Conservation (phyloP, 352 stramenopile genomes). For the Aphanomyces cochlioides region DNA sequence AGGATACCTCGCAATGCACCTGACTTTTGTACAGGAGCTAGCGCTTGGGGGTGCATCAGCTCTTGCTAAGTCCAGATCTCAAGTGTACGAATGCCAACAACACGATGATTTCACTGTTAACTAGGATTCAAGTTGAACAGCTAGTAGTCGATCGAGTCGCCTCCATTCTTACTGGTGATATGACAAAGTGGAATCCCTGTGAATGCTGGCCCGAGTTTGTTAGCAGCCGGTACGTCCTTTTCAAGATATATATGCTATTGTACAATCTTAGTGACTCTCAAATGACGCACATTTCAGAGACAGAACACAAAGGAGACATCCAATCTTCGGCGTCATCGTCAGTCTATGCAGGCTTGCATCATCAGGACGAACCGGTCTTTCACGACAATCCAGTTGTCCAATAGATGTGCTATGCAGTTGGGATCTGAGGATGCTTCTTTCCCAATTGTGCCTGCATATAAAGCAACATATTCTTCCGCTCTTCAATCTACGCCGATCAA, state of each 20-base stretch:
- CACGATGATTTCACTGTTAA: background rate
- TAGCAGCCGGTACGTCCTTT: background rate
- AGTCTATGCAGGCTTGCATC: background rate
- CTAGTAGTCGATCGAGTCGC: conserved; percentile 8
- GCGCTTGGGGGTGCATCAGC: background rate
- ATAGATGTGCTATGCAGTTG: background rate
- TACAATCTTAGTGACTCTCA: background rate
- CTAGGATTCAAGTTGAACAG: conserved; percentile 12
- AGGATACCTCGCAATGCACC: conserved; percentile 5
- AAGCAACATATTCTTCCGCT: conserved; percentile 63
- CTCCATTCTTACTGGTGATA: background rate
- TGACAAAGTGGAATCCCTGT: background rate
- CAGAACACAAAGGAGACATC: conserved; percentile 1
- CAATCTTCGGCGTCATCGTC: conserved; percentile 5
- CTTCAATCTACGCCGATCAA: conserved; percentile 32
- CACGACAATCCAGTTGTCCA: conserved; percentile 9
- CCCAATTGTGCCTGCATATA: conserved; percentile 65
- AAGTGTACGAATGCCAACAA: conserved; percentile 2
- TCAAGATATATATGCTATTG: conserved; percentile 2
- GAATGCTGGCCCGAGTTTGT: conserved; percentile 14
- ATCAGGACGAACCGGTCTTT: background rate
- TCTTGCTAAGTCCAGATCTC: background rate
- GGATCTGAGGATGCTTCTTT: conserved; percentile 50
- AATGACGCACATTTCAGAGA: conserved; percentile 8
- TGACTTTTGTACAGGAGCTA: conserved; percentile 10